These are phyloP conservation scores for Chalaropsis thielavioides DNA, from an alignment of 2,329 filamentous ascomycete genomes.

Conservation along the genomic window DNA sequence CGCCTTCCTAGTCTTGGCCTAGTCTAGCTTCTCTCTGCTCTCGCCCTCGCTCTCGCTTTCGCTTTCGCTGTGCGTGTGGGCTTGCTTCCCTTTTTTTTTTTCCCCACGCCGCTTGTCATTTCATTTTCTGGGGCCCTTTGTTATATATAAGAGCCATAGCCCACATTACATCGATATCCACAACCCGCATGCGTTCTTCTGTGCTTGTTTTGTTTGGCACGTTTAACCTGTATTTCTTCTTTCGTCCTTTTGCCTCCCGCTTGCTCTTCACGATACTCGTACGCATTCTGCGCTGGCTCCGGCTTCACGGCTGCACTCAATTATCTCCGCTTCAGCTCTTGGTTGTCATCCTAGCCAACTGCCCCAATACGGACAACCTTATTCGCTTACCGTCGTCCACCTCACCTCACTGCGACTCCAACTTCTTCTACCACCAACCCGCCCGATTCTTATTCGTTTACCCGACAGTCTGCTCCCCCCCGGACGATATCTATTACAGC, in stretches of 20 bases:
- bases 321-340: neutral
- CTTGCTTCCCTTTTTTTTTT: neutral
- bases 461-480: neutral
- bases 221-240: neutral
- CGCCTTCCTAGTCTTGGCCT: neutral
- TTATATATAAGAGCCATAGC: neutral
- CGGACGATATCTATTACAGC: neutral
- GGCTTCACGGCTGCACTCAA: neutral
- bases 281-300: neutral
- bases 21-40: neutral
- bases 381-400: conserved; percentile 1
- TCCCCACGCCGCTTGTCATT: neutral
- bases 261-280: neutral
- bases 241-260: neutral
- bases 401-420: neutral
- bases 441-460: conserved; percentile 5
- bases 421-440: neutral
- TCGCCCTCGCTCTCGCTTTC: too few species aligned
- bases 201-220: neutral
- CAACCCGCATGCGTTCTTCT: neutral
- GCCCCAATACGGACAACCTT: neutral
- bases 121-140: neutral
- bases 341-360: neutral
- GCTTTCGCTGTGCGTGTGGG: too few species aligned
- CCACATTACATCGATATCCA: neutral